Evolutionary conservation across 2,329 filamentous ascomycete species (phyloP).

Genomic region (Aspergillus clavatus): DNA sequence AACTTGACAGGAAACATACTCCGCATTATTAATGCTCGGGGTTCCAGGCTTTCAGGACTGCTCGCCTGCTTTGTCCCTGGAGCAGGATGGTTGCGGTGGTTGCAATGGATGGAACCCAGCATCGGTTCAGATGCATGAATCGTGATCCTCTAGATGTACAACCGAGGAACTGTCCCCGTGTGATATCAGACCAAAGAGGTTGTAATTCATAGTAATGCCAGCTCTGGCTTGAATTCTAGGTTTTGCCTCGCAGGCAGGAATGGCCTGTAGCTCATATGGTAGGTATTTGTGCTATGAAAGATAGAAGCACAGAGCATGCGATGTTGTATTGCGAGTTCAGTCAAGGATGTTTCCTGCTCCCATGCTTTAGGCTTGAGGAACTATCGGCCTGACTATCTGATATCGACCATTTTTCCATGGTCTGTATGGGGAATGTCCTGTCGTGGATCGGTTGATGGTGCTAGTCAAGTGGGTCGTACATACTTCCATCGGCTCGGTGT

Average conservation of each 20-base stretch:
- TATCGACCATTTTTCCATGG: too few species aligned
- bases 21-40: constrained; percentile 3
- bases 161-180: constrained; percentile 1
- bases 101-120: background rate
- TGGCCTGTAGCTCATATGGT: too few species aligned
- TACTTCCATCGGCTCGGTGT: constrained; percentile 7
- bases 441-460: background rate
- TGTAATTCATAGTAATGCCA: too few species aligned
- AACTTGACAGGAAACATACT: too few species aligned
- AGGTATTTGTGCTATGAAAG: too few species aligned
- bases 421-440: background rate
- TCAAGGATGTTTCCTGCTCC: background rate
- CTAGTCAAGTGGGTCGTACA: constrained; percentile 2
- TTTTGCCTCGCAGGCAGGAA: too few species aligned
- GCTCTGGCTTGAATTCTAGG: too few species aligned
- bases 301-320: background rate
- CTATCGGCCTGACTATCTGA: background rate
- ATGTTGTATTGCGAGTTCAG: too few species aligned
- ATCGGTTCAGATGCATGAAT: background rate
- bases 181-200: too few species aligned
- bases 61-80: too few species aligned
- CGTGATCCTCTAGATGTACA: background rate
- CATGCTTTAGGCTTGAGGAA: background rate
- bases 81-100: background rate
- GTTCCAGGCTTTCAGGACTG: too few species aligned